Conservation (phyloP, 805 yeast species). For the Wickerhamomyces alni region DNA sequence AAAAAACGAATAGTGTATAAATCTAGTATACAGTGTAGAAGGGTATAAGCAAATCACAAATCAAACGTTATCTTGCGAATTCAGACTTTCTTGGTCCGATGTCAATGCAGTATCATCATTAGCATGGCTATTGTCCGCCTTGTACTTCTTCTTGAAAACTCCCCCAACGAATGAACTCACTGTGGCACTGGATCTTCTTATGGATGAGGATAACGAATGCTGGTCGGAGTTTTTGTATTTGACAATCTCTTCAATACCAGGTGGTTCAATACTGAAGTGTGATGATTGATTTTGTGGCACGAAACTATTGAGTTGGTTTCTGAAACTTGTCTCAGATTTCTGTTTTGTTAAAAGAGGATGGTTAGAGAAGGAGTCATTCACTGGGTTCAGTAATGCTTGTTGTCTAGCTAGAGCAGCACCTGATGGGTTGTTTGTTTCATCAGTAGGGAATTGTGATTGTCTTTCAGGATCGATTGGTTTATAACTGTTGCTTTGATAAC, state of each 20-base stretch:
- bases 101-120: slow-evolving; percentile 24
- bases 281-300: slow-evolving; percentile 9
- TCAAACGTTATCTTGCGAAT: background rate
- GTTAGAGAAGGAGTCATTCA: slow-evolving; percentile 23
- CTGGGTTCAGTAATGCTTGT: slow-evolving; percentile 18
- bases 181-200: slow-evolving; percentile 38
- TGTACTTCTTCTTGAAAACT: slow-evolving; percentile 21
- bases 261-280: slow-evolving; percentile 28
- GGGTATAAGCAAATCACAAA: too few species aligned
- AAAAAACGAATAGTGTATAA: too few species aligned
- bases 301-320: slow-evolving; percentile 15
- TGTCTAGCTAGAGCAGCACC: slow-evolving; percentile 42
- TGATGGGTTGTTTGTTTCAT: slow-evolving; percentile 18
- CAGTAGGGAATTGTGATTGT: slow-evolving; percentile 3
- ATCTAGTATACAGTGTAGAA: background rate
- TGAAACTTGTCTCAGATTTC: slow-evolving; percentile 20
- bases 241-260: slow-evolving; percentile 31
- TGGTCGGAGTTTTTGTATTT: slow-evolving; percentile 26
- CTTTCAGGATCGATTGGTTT: slow-evolving; percentile 15
- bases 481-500: slow-evolving; percentile 21
- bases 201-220: slow-evolving; percentile 25
- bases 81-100: slow-evolving; percentile 16
- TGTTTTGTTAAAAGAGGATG: slow-evolving; percentile 19
- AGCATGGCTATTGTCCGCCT: slow-evolving; percentile 10
- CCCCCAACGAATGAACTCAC: slow-evolving; percentile 30